Base-by-base conservation (phyloP, 2,329 filamentous ascomycete genomes). In the Amesomyces nigricolor region DNA sequence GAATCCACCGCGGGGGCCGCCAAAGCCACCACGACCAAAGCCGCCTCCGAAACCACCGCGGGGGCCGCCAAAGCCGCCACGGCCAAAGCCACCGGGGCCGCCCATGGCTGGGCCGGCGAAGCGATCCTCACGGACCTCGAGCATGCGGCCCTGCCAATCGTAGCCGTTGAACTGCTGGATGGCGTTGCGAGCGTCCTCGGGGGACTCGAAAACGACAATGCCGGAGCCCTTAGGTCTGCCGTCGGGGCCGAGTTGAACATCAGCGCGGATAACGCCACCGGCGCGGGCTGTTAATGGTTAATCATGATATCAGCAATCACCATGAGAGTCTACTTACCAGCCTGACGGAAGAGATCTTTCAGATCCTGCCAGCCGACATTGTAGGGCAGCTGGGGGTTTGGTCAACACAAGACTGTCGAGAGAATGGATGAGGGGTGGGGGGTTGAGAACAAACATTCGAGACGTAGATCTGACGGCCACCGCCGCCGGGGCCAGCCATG, bases 111-210 rank as follows among this genome's bases (percentile, higher is more conserved):
- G 72, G 58, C 83, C 85, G 57, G 94, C 94, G 69, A 91, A 99
- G 56, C 94, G 88, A 69, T 99, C 94, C 73, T 97, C 92, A 60
- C 94, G 91, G 61, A 99, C 94, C 71, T 99, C 94, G 49, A 99
- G 83, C 51, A 86, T 77, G 56, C 94, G 88, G 10, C 94, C 94
- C 71, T 97, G 92, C 94, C 94, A 99, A 62, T 99, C 94, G 70
- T 96, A 97, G 57, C 94, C 94, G 69, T 97, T 96, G 79, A 97
- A 99, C 64, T 96, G 91, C 68, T 91, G 86, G 62, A 99, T 99
- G 19, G 94, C 94, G 68, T 91, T 96, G 63, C 91, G 89, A 42
- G 94, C 92, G 73, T 99, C 94, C 57, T 97, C 91, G 1, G 91
- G 84, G 56, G 86, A 92, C 71, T 99, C 94, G 70, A 96, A 99